These are phyloP conservation scores for Vitis labrusca DNA, from an alignment of 164 flowering plant species.

Conservation along the genomic window DNA sequence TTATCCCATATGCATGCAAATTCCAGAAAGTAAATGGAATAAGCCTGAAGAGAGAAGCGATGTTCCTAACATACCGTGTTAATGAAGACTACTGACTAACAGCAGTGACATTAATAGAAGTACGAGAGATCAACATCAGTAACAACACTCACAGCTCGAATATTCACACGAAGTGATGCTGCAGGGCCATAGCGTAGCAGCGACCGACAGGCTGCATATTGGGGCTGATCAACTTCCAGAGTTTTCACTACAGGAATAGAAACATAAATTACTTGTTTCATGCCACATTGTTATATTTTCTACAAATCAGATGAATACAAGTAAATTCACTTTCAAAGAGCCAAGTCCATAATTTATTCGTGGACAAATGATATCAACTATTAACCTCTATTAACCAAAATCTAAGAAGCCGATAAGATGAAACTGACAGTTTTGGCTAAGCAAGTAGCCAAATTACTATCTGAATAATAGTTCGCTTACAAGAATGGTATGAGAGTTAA, in stretches of 20 bases:
- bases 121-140: no score
- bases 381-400: no score
- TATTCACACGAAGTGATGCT: slow-evolving; percentile 85
- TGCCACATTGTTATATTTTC: no score
- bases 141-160: slow-evolving; percentile 75
- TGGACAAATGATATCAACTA: no score
- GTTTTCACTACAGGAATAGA: slow-evolving; percentile 47
- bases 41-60: not conserved
- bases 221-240: slow-evolving; percentile 66
- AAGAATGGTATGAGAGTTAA: no score
- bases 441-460: no score
- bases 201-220: slow-evolving; percentile 61
- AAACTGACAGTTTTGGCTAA: no score
- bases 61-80: not conserved
- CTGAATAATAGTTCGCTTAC: no score
- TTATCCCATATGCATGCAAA: not conserved
- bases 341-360: no score
- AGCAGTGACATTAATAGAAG: not conserved
- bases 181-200: slow-evolving; percentile 92
- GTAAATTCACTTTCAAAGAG: no score
- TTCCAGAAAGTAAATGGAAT: slow-evolving; percentile 13
- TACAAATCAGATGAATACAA: no score
- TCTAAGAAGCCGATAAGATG: no score
- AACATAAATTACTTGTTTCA: not conserved
- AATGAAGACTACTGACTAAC: not conserved